A percentile compares a stretch with the other conserved stretches of the same genome.
These are phyloP conservation scores for Chalara sp. DNA, from an alignment of 2,329 filamentous ascomycete genomes.

Conservation along the genomic window DNA sequence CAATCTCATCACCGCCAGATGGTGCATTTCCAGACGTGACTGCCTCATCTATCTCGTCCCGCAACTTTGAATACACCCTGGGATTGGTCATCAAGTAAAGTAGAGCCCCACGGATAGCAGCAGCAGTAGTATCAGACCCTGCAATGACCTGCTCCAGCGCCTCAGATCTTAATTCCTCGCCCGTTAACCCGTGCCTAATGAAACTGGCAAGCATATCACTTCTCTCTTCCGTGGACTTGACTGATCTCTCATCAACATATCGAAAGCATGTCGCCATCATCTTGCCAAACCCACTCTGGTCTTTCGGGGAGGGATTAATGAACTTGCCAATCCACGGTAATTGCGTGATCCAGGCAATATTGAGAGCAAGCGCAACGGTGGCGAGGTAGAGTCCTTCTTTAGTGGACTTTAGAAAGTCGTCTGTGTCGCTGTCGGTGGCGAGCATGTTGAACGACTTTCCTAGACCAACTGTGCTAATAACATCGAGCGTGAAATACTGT, in stretches of 20 bases:
- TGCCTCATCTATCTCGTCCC: conserved; percentile 1
- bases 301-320: too few relatives aligned
- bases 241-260: conserved; percentile 37
- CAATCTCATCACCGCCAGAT: neutral
- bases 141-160: conserved; percentile 29
- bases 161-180: conserved; percentile 12
- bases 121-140: conserved; percentile 51
- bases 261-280: too few relatives aligned
- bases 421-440: conserved; percentile 39
- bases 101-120: conserved; percentile 33
- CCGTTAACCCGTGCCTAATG: conserved; percentile 14
- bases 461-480: conserved; percentile 46
- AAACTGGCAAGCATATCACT: conserved; percentile 49
- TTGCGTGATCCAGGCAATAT: too few relatives aligned
- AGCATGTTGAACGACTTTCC: conserved; percentile 44
- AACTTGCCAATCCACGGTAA: too few relatives aligned
- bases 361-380: too few relatives aligned
- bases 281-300: too few relatives aligned
- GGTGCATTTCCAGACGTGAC: neutral
- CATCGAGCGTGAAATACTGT: conserved; percentile 48
- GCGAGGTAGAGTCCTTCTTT: too few relatives aligned
- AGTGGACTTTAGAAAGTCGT: conserved; percentile 20
- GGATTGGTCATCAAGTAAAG: conserved; percentile 7
- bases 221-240: conserved; percentile 34
- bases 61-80: conserved; percentile 1